Percentiles rank a stretch among this genome's conserved stretches.
These are phyloP conservation scores for Trypanosoma scelopori DNA, from an alignment of 208 protist genomes.

Conservation along the genomic window DNA sequence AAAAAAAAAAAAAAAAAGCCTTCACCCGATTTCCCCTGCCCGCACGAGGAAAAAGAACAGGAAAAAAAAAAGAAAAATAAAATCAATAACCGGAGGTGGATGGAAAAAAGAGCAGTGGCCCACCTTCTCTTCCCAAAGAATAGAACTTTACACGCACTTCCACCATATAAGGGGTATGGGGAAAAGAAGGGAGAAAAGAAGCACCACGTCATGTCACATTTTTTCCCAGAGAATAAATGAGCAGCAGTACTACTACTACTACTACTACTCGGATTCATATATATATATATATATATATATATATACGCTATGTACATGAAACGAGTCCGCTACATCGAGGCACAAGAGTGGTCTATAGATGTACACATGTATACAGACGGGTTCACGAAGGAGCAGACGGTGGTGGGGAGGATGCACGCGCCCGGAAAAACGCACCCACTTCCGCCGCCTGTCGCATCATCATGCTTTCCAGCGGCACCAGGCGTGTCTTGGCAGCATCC, in stretches of 20 bases:
- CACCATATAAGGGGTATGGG: no score
- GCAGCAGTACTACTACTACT: not conserved
- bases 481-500: not conserved
- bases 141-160: no score
- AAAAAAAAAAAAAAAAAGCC: no score
- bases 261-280: not conserved
- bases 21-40: no score
- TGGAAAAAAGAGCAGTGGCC: no score
- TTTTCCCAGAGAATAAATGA: not conserved
- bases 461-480: constrained; percentile 18
- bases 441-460: constrained; percentile 4
- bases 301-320: constrained; percentile 17
- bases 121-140: no score
- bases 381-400: not conserved
- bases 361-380: not conserved
- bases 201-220: not conserved
- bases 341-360: not conserved
- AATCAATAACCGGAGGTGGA: no score
- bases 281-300: constrained; percentile 18
- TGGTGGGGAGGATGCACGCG: not conserved
- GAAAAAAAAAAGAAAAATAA: no score
- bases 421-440: constrained; percentile 16
- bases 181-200: constrained; percentile 1
- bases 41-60: no score
- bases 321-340: not conserved